Evolutionary conservation across 345 rosid species (phyloP), one percentile per base, ranked within the genome.

Genomic region (Carallia pectinifolia): DNA sequence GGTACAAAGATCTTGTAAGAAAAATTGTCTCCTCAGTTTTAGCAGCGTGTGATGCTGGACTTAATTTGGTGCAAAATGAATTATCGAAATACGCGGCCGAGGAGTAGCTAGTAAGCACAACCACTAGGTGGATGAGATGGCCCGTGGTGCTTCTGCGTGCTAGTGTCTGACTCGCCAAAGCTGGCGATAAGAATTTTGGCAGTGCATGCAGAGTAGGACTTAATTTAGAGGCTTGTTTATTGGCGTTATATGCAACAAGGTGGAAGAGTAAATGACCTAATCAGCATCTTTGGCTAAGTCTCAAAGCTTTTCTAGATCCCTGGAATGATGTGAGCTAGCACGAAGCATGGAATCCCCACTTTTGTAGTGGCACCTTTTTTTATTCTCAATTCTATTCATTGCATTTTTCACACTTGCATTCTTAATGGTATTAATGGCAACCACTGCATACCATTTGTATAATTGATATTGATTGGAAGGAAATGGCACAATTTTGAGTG

Each of bases 1-100:
- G 84, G 72, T 91, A 65, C 64, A 91, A 85, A 74, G 83, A 78
- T 74, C 74, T 58, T 53, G 93, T 87, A n/a, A 83, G 84, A 72
- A 86, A 81, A 81, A 87, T 91, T 27, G 30, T 88, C 36, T 87
- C 97, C 55, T 94, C 97, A 9, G 81, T 91, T 73, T 39, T 87
- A 74, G 74, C 80, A 64, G 88, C 98, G 13, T 94, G 97, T 74
- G 79, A 81, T 64, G 70, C 76, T 5, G 96, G 98, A 69, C 64
- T 77, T 67, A 77, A 82, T 64, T 48, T 87, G 81, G 77, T 91
- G 67, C 87, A 88, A 81, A 76, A 74, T 2, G 84, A 85, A 56
- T 71, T 84, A 40, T 53, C 75, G 17, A 84, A 78, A 64, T 53
- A 34, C 15, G 0, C 50, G 59, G 67, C 47, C 44, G 53, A 52